Evolutionary conservation across 2,329 filamentous ascomycete species (phyloP), one percentile per base, ranked within the genome.

Genomic region (Teratosphaeria zuluensis): DNA sequence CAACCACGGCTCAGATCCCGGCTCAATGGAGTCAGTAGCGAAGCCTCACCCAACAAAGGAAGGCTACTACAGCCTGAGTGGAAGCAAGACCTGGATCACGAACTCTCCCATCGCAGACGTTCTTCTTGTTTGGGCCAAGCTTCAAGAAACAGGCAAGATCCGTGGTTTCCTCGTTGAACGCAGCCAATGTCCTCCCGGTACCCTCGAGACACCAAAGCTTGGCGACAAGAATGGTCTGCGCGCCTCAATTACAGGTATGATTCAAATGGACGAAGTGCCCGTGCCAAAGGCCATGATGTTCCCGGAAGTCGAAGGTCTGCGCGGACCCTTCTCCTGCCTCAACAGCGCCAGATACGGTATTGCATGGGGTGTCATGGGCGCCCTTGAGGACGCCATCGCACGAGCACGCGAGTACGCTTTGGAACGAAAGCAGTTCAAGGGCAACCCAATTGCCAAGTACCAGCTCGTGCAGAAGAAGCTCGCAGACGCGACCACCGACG

Each of bases 391-490:
- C 74, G 94, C 89, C 72, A 84, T 99, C 63, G 78, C 81, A 19
- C 84, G 92, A 55, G 85, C 94, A 3, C 81, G 92, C 62, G 84
- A 85, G 12, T 99, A 99, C 72, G 84, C 92, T n/a, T 77, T 99
- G 55, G 92, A 96, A 74, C 82, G 94, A 63, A 92, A 88, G 76
- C 94, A 99, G 74, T 99, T 99, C 83, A 95, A 95, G 78, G 85
- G 86, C 55, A 97, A 97, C 74, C 92, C 92, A 0, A 81, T 99
- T 56, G 94, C 92, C 48, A 95, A 89, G 73, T 99, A 99, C 72
- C 94, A 99, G 78, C 84, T 99, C 14, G 83, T 99, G 56, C 94
- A 99, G 80, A 96, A 96, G 84, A 99, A 99, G 79, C 80, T 99
- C 62, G 88, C 92, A 0, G 94, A 99, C 73, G 94, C 94, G 1